Percentiles rank a stretch among this genome's conserved stretches.
Conservation (phyloP, 139 green algal species). For the Mesotaenium endlicherianum region DNA sequence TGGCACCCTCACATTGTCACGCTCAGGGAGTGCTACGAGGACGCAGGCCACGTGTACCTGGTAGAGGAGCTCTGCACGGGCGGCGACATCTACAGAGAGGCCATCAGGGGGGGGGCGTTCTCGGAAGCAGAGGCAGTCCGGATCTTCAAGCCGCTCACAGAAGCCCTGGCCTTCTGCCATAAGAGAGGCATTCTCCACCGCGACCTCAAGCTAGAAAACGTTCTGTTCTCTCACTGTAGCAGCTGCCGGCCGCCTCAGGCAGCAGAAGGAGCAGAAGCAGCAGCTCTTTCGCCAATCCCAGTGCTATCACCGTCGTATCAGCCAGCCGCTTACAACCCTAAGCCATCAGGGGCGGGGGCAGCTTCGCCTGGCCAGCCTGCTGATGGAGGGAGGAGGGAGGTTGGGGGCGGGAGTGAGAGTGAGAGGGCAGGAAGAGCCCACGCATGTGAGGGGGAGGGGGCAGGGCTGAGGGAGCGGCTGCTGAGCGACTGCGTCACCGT, state of each 20-base stretch:
- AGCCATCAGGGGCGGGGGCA: no score
- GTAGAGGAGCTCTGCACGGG: conserved; percentile 71
- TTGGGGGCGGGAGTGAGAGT: no score
- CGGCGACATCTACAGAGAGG: conserved; percentile 83
- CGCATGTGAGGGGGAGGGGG: no score
- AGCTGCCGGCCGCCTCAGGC: not conserved
- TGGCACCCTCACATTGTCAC: conserved; percentile 77
- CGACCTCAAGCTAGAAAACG: conserved; percentile 10
- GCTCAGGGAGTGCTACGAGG: conserved; percentile 26
- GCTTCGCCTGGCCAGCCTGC: no score
- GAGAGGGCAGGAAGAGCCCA: no score
- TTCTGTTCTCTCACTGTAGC: no score
- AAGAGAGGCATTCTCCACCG: not conserved
- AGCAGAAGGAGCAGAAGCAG: no score
- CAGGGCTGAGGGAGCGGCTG: no score
- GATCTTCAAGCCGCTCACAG: not conserved
- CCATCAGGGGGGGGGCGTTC: not conserved
- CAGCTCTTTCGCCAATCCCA: no score
- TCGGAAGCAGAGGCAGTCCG: not conserved
- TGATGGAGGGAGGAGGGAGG: no score
- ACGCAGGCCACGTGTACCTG: conserved; percentile 17
- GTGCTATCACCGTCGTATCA: no score
- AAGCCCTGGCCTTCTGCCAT: not conserved
- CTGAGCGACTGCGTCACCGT: not conserved
- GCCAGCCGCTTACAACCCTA: no score